Conservation (phyloP, 305 asterid species). For the Solanum aculeatissimum region DNA sequence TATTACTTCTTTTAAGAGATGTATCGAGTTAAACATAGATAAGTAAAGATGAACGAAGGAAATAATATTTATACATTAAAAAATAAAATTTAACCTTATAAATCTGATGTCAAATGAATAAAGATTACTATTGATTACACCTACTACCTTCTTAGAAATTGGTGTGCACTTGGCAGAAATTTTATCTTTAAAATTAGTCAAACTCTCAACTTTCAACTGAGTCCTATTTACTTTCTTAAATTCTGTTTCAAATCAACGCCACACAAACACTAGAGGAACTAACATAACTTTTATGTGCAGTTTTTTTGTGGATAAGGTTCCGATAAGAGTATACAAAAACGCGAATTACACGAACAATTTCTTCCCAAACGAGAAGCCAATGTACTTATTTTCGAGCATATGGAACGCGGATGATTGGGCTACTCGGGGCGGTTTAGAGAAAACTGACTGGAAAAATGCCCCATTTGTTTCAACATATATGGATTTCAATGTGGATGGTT, state of each 20-base stretch:
- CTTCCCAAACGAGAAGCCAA: slow-evolving; percentile 77
- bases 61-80: too few relatives aligned
- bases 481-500: slow-evolving; percentile 60
- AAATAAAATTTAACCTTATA: too few relatives aligned
- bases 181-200: neutral
- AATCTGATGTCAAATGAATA: neutral
- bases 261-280: too few relatives aligned
- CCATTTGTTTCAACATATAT: slow-evolving; percentile 87
- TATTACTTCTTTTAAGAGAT: too few relatives aligned
- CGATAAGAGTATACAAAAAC: slow-evolving; percentile 70
- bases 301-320: slow-evolving; percentile 60
- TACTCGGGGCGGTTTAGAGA: slow-evolving; percentile 81
- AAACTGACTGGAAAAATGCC: slow-evolving; percentile 80
- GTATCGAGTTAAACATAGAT: too few relatives aligned
- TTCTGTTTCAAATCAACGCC: neutral
- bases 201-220: neutral
- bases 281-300: slow-evolving; percentile 11
- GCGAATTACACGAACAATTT: slow-evolving; percentile 74
- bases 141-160: neutral
- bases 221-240: neutral
- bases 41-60: too few relatives aligned
- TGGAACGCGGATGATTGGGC: slow-evolving; percentile 99
- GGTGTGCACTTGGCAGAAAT: neutral
- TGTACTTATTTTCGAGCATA: slow-evolving; percentile 84
- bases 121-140: neutral